Evolutionary conservation across 305 asterid genomes (phyloP), one percentile per base, ranked within the genome.

Genomic region (Nicotiana rustica): DNA sequence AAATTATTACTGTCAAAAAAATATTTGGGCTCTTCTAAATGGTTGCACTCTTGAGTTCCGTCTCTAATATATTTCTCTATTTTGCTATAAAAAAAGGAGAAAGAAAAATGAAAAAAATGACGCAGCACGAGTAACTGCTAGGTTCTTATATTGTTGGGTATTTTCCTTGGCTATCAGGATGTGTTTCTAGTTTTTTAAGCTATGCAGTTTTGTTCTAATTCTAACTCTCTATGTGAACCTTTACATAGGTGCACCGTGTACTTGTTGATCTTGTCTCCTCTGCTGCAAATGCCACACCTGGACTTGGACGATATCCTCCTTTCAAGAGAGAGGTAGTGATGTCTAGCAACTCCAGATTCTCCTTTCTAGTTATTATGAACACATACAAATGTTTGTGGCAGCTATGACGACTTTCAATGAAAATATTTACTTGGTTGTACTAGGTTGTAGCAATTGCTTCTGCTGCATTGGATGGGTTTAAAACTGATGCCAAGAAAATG

Each of bases 271-370:
- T 97, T 79, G 97, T 97, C 79, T 90, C 99, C 83, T 89, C 97
- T 86, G 86, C 99, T 89, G 99, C 99, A 80, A 97, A 95, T 86
- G 95, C 97, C 79, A 97, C 99, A 14, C 96, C 99, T 41, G 99
- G 99, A 83, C 99, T 97, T 81, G 99, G 99, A 85, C 94, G 97
- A 90, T 97, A 97, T 86, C 99, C 99, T 88, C 97, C 98, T 87
- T 97, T 95, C 86, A 97, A 97, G 95, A 87, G 99, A 85, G 99
- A 95, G 97, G 99, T 94, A 83, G 56, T 33, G 79, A 31, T 81
- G 68, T 78, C 59, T 83, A 47, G 81, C 82, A 61, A 66, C 62
- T 61, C 33, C 29, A 36, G 67, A 64, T 66, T 65, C 33, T 36
- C 44, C 65, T 29, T 19, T 31, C 19, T 62, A 41, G 65, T 38